Base-by-base conservation (phyloP, 805 yeast genomes). In the Isabelozyma gotoi region DNA sequence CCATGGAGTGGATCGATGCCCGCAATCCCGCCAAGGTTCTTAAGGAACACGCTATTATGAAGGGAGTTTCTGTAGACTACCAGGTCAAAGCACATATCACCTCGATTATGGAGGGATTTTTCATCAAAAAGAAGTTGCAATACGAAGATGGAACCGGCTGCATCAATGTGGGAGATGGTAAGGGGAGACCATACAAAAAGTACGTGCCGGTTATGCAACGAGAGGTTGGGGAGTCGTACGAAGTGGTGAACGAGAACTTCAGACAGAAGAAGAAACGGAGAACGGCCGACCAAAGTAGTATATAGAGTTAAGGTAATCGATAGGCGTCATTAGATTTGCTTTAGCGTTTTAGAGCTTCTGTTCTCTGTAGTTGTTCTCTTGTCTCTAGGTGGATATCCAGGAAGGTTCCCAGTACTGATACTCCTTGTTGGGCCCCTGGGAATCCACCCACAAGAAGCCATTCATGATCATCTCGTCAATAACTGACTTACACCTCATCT, bases 381-480 rank as follows among this genome's bases (percentile, higher is more conserved):
- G 10, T 11, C 29, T 21, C 31, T 18, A 47, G 31, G 36, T 45
- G 11, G 65, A 62, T 20, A 84, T 81, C 88, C 88, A 84, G 1
- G 87, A 76, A 0, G 91, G 88, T 48, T 82, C 88, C 92, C 92
- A 86, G 53, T 75, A 86, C 43, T 68, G 68, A 11, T 52, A 56
- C 50, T 78, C 84, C 59, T 62, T 16, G 1, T 52, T 65, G 2
- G 64, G 65, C 40, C 76, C 83, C 39, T 56, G 65, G 5, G 65
- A 63, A 59, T 91, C 98, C 1, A 90, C 67, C 99, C 99, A 92
- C 11, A 92, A 66, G 42, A 89, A 72, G 3, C 98, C 97, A 40
- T 76, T 76, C 49, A 85, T 73, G 1, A 91, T 85, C 88, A 92
- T 82, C 37, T 86, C 92, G 32, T 86, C 84, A 4, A 92, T 57